Evolutionary conservation across 495 filamentous ascomycete species (phyloP).

Genomic region (Polyplosphaeria fusca): DNA sequence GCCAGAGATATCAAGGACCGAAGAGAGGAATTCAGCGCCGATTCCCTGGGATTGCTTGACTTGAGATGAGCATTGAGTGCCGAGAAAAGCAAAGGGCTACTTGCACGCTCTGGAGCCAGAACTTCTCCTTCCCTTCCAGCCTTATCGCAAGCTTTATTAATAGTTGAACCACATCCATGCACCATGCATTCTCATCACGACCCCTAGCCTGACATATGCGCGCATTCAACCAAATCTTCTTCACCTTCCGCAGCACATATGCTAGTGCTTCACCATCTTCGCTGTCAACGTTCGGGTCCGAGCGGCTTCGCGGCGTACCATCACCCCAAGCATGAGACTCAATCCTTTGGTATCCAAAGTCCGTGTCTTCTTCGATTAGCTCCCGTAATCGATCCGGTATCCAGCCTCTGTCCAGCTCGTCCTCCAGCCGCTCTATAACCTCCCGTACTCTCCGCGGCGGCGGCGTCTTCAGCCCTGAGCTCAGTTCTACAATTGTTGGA

Average conservation of each 20-base stretch:
- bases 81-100: constrained; percentile 4
- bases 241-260: constrained; percentile 14
- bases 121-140: constrained; percentile 14
- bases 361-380: too few relatives aligned
- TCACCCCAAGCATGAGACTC: too few relatives aligned
- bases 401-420: too few relatives aligned
- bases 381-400: too few relatives aligned
- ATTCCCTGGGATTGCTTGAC: constrained; percentile 17
- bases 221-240: constrained; percentile 17
- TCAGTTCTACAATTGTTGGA: too few relatives aligned
- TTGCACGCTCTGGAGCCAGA: constrained; percentile 16
- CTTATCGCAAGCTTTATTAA: constrained; percentile 19
- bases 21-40: constrained; percentile 10
- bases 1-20: neutral
- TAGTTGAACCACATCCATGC: constrained; percentile 7
- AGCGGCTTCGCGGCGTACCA: neutral
- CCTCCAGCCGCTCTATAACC: too few relatives aligned
- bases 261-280: neutral
- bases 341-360: too few relatives aligned
- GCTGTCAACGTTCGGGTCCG: constrained; percentile 3
- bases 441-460: too few relatives aligned
- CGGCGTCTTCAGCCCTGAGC: too few relatives aligned
- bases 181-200: constrained; percentile 21
- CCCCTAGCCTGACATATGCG: constrained; percentile 6
- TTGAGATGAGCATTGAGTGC: constrained; percentile 6